Base-by-base conservation (phyloP, 768 basidiomycete genomes). In the Leccinum incarnatum region DNA sequence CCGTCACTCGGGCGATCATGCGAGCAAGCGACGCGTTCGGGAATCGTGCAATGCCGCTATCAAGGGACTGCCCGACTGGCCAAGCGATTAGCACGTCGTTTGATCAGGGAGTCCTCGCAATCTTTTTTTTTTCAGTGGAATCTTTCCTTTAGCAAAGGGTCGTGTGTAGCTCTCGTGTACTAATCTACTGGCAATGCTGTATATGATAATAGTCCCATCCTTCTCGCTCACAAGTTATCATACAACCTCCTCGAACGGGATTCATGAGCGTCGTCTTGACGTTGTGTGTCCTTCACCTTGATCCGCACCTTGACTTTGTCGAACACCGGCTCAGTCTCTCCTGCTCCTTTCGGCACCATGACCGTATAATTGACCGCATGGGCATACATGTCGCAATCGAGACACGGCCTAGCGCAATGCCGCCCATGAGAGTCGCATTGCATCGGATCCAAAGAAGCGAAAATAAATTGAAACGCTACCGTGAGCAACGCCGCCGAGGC, bases 221-320 rank as follows among this genome's bases (percentile, higher is more conserved):
- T 21, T 23, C 17, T 8, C n/a, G n/a, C 19, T 27, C 14, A 21
- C 10, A 19, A 8, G 34, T 51, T 8, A 17, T 12, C 8, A 59
- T 77, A 83, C 73, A 83, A 56, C 10, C 65, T 66, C 14, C 62
- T 68, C 5, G 82, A 81, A 91, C 76, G 6, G 89, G 91, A 53
- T 81, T 75, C 11, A 86, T 77, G 29, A 94, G 78, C 6, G 81
- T 83, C 91, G 93, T 93, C 75, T 88, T 92, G 7, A 96, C 93
- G 62, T 86, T 95, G 93, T 17, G 95, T 97, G 63, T 95, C 79
- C 94, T 97, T 73, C 6, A 98, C 92, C 59, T 87, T 84, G 45
- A 99, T 90, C 63, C 85, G 82, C n/a, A 98, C 95, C 30, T 74
- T 80, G 49, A 98, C 92, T 74, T 95, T 94, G 77, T 97, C 95